Conservation (phyloP, 257 asterid species). For the Penstemon newberryi region DNA sequence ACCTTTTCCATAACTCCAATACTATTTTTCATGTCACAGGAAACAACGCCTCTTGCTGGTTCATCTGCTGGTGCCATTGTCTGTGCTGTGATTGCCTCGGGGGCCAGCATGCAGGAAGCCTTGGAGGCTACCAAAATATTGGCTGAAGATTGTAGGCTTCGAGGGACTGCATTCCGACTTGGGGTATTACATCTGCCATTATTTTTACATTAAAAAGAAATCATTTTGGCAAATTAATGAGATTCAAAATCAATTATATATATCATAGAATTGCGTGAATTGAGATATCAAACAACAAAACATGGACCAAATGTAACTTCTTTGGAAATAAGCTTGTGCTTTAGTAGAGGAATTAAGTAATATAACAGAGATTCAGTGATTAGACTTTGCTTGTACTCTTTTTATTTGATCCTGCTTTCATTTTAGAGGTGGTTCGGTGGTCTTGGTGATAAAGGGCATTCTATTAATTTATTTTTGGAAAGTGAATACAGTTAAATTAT, state of each 20-base stretch:
- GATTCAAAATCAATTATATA: conserved; percentile 9
- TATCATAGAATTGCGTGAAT: not conserved
- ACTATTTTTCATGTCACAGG: conserved; percentile 41
- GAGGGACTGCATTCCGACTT: conserved; percentile 96
- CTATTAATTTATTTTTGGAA: not conserved
- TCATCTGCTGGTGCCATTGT: conserved; percentile 99
- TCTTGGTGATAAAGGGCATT: not conserved
- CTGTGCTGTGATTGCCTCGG: conserved; percentile 91
- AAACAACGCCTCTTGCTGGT: conserved; percentile 94
- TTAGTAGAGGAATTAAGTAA: not conserved
- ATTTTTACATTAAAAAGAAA: not conserved
- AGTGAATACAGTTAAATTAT: no score
- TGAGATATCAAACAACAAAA: not conserved
- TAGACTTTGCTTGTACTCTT: not conserved
- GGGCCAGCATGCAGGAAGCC: conserved; percentile 87
- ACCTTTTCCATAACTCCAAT: no score
- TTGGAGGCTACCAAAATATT: conserved; percentile 74
- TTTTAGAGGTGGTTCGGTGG: not conserved
- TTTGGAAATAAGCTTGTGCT: conserved; percentile 4
- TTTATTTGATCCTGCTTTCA: not conserved
- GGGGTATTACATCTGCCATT: conserved; percentile 56
- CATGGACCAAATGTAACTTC: not conserved
- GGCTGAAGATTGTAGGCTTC: conserved; percentile 87
- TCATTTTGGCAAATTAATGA: not conserved
- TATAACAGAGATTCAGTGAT: not conserved